These are phyloP conservation scores for Mortierella sp. DNA, from an alignment of 371 early-diverging fungal species.

Conservation along the genomic window DNA sequence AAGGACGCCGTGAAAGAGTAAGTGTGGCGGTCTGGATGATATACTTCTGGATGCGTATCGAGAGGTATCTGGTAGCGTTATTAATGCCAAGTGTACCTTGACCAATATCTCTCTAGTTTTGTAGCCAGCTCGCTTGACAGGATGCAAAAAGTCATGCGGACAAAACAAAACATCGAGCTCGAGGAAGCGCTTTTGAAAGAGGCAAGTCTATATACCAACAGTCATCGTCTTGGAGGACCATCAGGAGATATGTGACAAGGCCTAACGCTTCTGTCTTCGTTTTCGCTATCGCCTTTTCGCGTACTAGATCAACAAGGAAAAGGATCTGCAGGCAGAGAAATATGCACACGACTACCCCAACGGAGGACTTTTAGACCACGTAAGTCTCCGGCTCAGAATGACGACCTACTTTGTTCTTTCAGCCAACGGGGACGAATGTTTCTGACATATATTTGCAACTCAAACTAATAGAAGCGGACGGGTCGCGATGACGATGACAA, in stretches of 20 bases:
- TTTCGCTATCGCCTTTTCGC: background rate
- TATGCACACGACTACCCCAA: conserved; percentile 36
- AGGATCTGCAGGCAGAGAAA: conserved; percentile 33
- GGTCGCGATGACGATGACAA: background rate
- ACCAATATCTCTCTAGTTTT: conserved; percentile 21
- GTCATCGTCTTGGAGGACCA: background rate
- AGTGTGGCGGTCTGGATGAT: background rate
- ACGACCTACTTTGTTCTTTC: background rate
- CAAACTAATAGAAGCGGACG: conserved; percentile 15
- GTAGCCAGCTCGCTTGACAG: conserved; percentile 33
- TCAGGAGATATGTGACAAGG: background rate
- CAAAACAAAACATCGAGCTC: conserved; percentile 50
- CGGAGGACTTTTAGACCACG: conserved; percentile 30
- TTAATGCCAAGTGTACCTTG: background rate
- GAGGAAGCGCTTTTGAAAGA: conserved; percentile 51
- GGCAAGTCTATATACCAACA: background rate
- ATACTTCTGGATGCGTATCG: background rate
- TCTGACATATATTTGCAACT: background rate
- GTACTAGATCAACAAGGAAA: conserved; percentile 50
- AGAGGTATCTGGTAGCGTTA: no score
- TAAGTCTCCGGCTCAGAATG: conserved; percentile 1
- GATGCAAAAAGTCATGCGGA: conserved; percentile 51
- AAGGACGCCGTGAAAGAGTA: conserved; percentile 79
- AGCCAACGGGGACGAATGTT: background rate
- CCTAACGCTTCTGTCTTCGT: background rate